Evolutionary conservation across 2,329 filamentous ascomycete genomes (phyloP), one percentile per base, ranked within the genome.

Genomic region (Penicillium psychrosexuale): DNA sequence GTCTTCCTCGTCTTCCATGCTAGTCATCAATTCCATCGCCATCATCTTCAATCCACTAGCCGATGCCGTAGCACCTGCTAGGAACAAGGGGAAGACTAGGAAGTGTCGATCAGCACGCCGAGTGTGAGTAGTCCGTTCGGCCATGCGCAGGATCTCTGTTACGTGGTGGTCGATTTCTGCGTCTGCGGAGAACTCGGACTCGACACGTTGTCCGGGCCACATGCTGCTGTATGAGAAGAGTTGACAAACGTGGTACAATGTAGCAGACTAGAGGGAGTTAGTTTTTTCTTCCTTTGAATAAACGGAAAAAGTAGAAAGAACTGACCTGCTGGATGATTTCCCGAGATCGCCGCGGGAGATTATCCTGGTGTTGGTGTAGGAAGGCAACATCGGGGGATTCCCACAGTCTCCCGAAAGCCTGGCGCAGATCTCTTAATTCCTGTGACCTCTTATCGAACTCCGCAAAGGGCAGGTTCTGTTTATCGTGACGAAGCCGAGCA

Each of bases 151-250:
- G 44, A 83, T 80, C 38, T 76, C 70, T 11, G 67, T 62, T 17
- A 73, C 72, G 33, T 78, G 78, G 37, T 73, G 69, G 13, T 74
- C 71, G 39, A 81, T 76, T 57, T 82, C 76, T 24, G 67, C 59
- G 33, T 73, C 65, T 19, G 73, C 66, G 15, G 71, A 66, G 15
- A 72, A 69, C 8, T 67, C 70, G 1, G 69, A 72, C 22, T 78
- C 72, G 9, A 73, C 60, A 2, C 74, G 66, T 65, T 84, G 81
- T 5, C 71, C 69, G 3, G 76, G 74, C 72, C 77, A 82, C 75
- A 84, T 79, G 61, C 76, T 79, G 5, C 78, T 82, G 52, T 79
- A 77, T n/a, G 77, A 76, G 63, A 82, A 83, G 47, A 84, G 73
- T 17, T 79, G 71, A 40, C 74, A 77, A 19, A 72, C 72, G 58